phyloP scores from a whole-genome alignment of 805 yeast genomes.

The Lipomyces oligophaga region DNA sequence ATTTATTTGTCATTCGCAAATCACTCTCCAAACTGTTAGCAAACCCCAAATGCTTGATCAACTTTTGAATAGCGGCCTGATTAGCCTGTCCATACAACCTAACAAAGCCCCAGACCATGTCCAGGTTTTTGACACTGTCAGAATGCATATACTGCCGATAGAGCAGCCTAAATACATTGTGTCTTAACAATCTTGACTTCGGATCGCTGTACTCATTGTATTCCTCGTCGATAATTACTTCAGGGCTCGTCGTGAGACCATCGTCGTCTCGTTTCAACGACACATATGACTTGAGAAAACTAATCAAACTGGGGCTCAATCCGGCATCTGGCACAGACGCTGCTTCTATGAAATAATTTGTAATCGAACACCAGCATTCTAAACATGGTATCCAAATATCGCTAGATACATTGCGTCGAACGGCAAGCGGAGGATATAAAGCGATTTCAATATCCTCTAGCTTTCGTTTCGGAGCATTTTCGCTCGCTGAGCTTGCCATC shows the following conservation, averaged over 20 bases:
- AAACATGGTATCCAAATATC: constrained; percentile 10
- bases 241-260: not conserved
- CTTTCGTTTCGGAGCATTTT: not conserved
- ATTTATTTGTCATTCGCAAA: not conserved
- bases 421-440: constrained; percentile 3
- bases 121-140: constrained; percentile 12
- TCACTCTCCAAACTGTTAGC: not conserved
- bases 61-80: not conserved
- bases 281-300: constrained; percentile 16
- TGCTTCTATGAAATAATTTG: constrained; percentile 6
- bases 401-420: constrained; percentile 5
- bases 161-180: constrained; percentile 17
- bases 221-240: not conserved
- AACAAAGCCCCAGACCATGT: constrained; percentile 26
- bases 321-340: not conserved
- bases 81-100: constrained; percentile 14
- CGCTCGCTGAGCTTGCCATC: not conserved
- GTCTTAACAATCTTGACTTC: constrained; percentile 4
- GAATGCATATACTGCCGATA: constrained; percentile 11
- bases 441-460: constrained; percentile 4
- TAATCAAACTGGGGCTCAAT: constrained; percentile 1
- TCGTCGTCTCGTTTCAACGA: constrained; percentile 8
- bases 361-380: constrained; percentile 10
- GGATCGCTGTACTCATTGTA: constrained; percentile 6
- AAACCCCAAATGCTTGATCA: constrained; percentile 11